A percentile compares a stretch with the other conserved stretches of the same genome.
These are phyloP conservation scores for Plasmopara muralis DNA, from an alignment of 352 stramenopile species.

Conservation along the genomic window DNA sequence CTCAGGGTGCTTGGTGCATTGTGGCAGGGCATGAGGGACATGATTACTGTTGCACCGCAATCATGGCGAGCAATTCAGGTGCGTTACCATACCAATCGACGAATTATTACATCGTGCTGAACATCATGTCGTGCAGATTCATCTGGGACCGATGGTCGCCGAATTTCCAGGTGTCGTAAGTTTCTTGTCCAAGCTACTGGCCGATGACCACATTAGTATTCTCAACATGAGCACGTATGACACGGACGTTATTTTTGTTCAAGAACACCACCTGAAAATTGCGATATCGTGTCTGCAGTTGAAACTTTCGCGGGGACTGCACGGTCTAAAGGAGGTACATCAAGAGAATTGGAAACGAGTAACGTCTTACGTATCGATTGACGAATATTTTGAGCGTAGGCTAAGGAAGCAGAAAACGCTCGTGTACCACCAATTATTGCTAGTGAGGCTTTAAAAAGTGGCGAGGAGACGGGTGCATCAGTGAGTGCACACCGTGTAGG, in stretches of 20 bases:
- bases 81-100: background rate
- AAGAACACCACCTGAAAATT: slow-evolving; percentile 56
- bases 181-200: slow-evolving; percentile 79
- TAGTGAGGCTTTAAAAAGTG: slow-evolving; percentile 16
- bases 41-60: slow-evolving; percentile 66
- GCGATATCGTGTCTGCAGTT: slow-evolving; percentile 68
- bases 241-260: slow-evolving; percentile 85
- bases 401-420: slow-evolving; percentile 49
- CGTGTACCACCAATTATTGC: slow-evolving; percentile 21
- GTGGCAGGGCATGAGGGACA: slow-evolving; percentile 47
- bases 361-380: background rate
- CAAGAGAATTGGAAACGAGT: background rate
- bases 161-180: slow-evolving; percentile 81
- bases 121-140: slow-evolving; percentile 39
- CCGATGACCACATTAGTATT: slow-evolving; percentile 82
- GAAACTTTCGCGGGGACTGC: slow-evolving; percentile 70
- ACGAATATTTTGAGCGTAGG: slow-evolving; percentile 16
- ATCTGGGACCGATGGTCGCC: slow-evolving; percentile 78
- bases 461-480: background rate
- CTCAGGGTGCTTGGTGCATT: slow-evolving; percentile 3
- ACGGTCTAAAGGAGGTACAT: slow-evolving; percentile 71
- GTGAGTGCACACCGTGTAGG: slow-evolving; percentile 32
- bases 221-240: slow-evolving; percentile 89
- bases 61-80: slow-evolving; percentile 79
- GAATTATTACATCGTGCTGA: background rate